Evolutionary conservation across 768 basidiomycete genomes (phyloP), one percentile per base, ranked within the genome.

Genomic region (Pleurotus tuber-regium): DNA sequence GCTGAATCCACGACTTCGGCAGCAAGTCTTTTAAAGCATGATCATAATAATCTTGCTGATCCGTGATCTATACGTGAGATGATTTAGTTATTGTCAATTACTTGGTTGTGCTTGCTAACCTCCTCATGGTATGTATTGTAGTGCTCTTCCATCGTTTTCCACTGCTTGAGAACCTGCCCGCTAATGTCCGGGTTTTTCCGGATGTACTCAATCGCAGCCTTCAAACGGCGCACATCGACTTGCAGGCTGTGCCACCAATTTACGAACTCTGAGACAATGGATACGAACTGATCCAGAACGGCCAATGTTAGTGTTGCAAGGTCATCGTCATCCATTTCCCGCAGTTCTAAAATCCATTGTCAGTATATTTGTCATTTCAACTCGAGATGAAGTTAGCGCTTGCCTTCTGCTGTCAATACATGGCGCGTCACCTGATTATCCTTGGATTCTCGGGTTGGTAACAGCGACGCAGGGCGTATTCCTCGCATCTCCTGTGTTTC

Each of bases 21-120:
- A 44, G 14, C n/a, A 29, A 19, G 21, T 47, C 29, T 14, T 31
- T 33, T 30, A 33, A 35, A 10, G 31, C 14, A 21, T 11, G 11
- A 33, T 47, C 21, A 23, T 47, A 48, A 26, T 48, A 48, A 18
- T 48, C 46, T n/a, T 48, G 46, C 19, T 48, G 46, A 6, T 12
- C 14, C n/a, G 28, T 12, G 10, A 48, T 35, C 46, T 48, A 21
- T 21, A 10, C 5, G 8, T 9, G 3, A 5, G n/a, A 21, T 12
- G 19, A 28, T 44, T 26, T n/a, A 21, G 2, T 19, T 1, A 10
- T 1, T 4, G 11, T 19, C 8, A 19, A 28, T 18, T 4, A 28
- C 7, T 19, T 14, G 29, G 18, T 21, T 24, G 4, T 12, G 19
- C 5, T 6, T 7, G 16, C 46, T 18, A 10, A 35, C 46, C 46